These are phyloP conservation scores for Halenospora varia DNA, from an alignment of 495 filamentous ascomycete species.

Conservation along the genomic window DNA sequence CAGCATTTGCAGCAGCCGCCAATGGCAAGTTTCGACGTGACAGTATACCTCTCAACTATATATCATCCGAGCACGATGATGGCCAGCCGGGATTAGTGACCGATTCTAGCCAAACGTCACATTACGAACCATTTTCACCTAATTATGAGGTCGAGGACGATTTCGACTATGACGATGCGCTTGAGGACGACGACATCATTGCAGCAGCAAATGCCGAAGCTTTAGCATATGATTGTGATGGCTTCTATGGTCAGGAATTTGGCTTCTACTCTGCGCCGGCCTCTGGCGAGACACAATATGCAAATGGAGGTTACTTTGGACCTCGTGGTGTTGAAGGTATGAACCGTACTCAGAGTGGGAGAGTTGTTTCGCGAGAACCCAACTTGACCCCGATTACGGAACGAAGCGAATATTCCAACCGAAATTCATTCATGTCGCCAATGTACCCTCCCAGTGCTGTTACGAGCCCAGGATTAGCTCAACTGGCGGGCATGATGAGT, in stretches of 20 bases:
- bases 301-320: slow-evolving; percentile 90
- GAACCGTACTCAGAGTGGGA: slow-evolving; percentile 61
- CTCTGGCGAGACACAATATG: slow-evolving; percentile 44
- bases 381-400: slow-evolving; percentile 96
- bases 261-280: slow-evolving; percentile 85
- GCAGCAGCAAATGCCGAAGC: slow-evolving; percentile 93
- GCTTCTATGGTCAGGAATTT: slow-evolving; percentile 94
- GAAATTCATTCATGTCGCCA: slow-evolving; percentile 78
- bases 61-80: slow-evolving; percentile 29
- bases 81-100: slow-evolving; percentile 26
- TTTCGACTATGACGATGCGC: slow-evolving; percentile 55
- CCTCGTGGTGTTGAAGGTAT: slow-evolving; percentile 59
- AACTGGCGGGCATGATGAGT: slow-evolving; percentile 63
- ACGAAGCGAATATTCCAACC: slow-evolving; percentile 89
- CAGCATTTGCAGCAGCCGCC: slow-evolving; percentile 67
- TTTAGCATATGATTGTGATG: slow-evolving; percentile 85
- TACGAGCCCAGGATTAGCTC: slow-evolving; percentile 60
- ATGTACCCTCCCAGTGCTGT: slow-evolving; percentile 43
- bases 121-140: slow-evolving; percentile 29
- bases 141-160: slow-evolving; percentile 36
- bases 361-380: slow-evolving; percentile 73
- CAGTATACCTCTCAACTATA: slow-evolving; percentile 26
- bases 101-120: slow-evolving; percentile 31
- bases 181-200: slow-evolving; percentile 83
- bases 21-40: slow-evolving; percentile 64